Base-by-base conservation (phyloP, 164 flowering plant genomes). In the Macadamia tetraphylla region DNA sequence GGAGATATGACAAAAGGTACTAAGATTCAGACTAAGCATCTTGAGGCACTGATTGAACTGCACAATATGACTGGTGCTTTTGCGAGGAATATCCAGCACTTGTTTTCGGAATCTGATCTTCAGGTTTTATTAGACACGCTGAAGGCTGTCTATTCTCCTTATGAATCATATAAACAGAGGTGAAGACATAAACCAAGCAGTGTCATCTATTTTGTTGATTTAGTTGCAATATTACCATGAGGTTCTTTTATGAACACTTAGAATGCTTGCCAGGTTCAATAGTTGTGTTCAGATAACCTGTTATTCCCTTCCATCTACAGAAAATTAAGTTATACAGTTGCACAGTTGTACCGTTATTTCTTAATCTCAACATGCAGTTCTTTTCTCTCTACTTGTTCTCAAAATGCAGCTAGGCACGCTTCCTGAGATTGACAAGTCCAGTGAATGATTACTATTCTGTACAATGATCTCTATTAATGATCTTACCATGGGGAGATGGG, bases 31-130 rank as follows among this genome's bases (percentile, higher is more conserved):
- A 81, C 85, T 17, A 95, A 85, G 80, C 99, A 95, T 83, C 87
- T 95, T 11, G 93, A 86, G 72, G 89, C 93, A 32, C 76, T 95
- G 71, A 91, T 92, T 75, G 98, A 95, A 59, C 77, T 95, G 71
- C 98, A 95, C 78, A 91, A 84, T 67, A 83, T 86, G 84, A 91
- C 98, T 0, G 84, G 86, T 64, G 81, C 88, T 60, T 95, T 95
- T 80, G 93, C 91, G 3, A 88, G 90, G 81, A 92, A 95, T 75
- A 82, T 92, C 64, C 99, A 92, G 71, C 97, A 92, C 79, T 80
- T 91, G 71, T 95, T 95, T 82, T 84, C 90, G 65, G 98, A 86
- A 66, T 84, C 97, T 71, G 91, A 91, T 75, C 74, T 86, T 51
- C 82, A 82, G 23, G 80, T 83, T 68, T 75, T 87, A 62, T 44